A percentile compares a stretch with the other conserved stretches of the same genome.
These are phyloP conservation scores for Heliosperma pusillum DNA, from an alignment of 148 eudicot species.

Conservation along the genomic window DNA sequence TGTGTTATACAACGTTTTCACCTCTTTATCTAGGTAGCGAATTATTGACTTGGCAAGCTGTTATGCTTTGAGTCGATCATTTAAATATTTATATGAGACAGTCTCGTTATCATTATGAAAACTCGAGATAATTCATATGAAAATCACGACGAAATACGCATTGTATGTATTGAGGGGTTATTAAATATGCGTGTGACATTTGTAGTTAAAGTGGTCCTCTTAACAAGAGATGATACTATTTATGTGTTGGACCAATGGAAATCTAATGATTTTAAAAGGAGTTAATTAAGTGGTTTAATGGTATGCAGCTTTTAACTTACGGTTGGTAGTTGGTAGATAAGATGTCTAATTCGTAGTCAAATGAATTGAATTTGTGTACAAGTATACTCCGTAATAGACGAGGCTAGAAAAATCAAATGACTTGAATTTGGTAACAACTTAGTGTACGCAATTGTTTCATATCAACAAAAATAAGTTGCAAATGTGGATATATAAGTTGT, in stretches of 20 bases:
- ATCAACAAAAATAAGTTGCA: no score
- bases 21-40: no score
- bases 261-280: background rate
- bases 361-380: constrained; percentile 1
- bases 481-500: no score
- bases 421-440: no score
- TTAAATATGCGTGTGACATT: no score
- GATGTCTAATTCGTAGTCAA: constrained; percentile 9
- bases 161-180: no score
- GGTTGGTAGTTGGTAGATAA: constrained; percentile 6
- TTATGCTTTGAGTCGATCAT: background rate
- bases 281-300: background rate
- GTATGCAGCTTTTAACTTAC: background rate
- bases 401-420: background rate
- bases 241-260: constrained; percentile 14
- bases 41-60: background rate
- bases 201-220: no score
- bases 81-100: no score
- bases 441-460: no score
- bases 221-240: background rate
- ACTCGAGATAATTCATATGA: no score
- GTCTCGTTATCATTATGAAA: no score
- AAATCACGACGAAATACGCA: no score
- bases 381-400: background rate
- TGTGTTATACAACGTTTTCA: background rate